Percentiles rank a stretch among this genome's conserved stretches.
phyloP scores from a whole-genome alignment of 768 basidiomycete species.

The Harrya chromipes region DNA sequence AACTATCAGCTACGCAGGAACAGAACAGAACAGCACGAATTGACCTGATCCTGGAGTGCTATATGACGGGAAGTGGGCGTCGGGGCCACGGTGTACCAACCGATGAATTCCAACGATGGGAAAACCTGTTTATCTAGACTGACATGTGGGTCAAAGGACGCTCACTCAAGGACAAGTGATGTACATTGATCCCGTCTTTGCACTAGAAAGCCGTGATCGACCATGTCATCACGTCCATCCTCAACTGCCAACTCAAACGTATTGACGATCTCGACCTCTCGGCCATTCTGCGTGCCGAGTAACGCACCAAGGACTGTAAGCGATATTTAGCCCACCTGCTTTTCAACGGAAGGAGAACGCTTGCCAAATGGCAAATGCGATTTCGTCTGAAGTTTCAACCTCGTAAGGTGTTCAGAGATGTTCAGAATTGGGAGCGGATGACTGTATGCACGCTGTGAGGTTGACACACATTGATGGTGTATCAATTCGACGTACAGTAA shows the following conservation, averaged over 20 bases:
- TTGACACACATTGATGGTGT: neutral
- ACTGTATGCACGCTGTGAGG: constrained; percentile 42
- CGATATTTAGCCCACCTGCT: neutral
- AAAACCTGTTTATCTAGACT: constrained; percentile 93
- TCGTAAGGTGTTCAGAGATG: constrained; percentile 92
- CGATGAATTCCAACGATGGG: constrained; percentile 94
- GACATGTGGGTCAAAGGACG: constrained; percentile 5
- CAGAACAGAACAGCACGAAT: neutral
- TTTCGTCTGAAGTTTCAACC: constrained; percentile 72
- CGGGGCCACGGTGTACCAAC: constrained; percentile 93
- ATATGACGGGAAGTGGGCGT: constrained; percentile 74
- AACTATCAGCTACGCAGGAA: neutral
- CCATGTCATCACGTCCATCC: constrained; percentile 50
- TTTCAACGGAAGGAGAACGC: constrained; percentile 15
- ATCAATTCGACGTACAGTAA: constrained; percentile 53
- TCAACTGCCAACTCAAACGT: constrained; percentile 83
- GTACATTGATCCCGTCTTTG: constrained; percentile 87
- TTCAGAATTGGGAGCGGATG: constrained; percentile 96
- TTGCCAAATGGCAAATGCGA: constrained; percentile 62
- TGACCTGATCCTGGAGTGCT: constrained; percentile 80
- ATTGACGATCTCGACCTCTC: constrained; percentile 96
- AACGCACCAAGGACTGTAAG: constrained; percentile 86
- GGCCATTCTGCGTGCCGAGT: constrained; percentile 89
- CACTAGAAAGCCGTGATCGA: constrained; percentile 81
- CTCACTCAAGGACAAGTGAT: constrained; percentile 11